These are phyloP conservation scores for Rugosomyces carneus DNA, from an alignment of 1,284 basidiomycete genomes.

Conservation along the genomic window DNA sequence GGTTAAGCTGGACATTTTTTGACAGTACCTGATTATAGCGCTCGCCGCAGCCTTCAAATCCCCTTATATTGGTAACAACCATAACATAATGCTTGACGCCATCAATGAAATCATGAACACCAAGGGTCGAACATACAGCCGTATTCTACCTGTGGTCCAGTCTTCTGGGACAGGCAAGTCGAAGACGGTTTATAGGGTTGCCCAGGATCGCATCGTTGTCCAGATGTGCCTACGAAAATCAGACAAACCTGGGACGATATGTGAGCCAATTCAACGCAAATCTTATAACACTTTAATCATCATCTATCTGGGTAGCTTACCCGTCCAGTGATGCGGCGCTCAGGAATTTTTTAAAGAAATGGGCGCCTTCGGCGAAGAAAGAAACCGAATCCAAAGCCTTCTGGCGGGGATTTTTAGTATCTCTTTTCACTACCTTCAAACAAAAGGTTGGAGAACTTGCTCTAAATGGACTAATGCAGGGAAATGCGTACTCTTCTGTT, in stretches of 20 bases:
- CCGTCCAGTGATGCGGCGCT: background rate
- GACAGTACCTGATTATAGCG: too few relatives aligned
- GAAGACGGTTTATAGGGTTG: background rate
- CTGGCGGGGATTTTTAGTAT: background rate
- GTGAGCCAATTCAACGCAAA: background rate
- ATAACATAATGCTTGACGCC: background rate
- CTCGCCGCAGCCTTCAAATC: background rate
- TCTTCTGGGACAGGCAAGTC: background rate
- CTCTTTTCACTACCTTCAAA: background rate
- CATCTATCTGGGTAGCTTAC: background rate
- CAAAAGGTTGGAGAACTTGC: too few relatives aligned
- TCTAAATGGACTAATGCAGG: too few relatives aligned
- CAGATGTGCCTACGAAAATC: background rate
- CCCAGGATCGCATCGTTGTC: background rate
- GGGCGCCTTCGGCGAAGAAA: background rate
- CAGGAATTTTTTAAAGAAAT: too few relatives aligned
- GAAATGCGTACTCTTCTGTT: background rate
- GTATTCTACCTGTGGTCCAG: background rate
- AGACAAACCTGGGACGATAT: background rate
- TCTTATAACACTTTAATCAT: too few relatives aligned
- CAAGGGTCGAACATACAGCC: background rate
- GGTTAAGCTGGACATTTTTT: too few relatives aligned
- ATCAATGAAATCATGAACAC: background rate
- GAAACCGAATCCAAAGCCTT: background rate
- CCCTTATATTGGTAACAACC: background rate